Evolutionary conservation across 108 stramenopile species (phyloP).

Genomic region (Tribonema minus): DNA sequence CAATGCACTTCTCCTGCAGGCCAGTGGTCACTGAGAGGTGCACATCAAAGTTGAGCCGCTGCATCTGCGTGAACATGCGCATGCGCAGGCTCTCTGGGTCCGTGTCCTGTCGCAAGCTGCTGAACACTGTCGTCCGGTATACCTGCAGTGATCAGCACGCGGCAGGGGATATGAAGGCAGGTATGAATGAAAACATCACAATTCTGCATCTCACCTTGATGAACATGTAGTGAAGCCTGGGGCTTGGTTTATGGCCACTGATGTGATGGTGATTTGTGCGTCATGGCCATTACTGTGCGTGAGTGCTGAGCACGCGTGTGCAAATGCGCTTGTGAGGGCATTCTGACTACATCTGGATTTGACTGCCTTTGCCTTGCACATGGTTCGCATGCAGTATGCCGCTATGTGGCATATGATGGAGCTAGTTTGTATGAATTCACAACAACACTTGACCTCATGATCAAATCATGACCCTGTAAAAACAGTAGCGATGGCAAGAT

Average conservation of each 20-base stretch:
- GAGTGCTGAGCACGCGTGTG: neutral
- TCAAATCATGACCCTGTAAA: too few relatives aligned
- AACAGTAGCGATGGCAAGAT: too few relatives aligned
- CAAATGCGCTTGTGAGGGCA: too few relatives aligned
- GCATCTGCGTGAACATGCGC: slow-evolving; percentile 37
- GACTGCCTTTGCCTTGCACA: too few relatives aligned
- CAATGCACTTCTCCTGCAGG: slow-evolving; percentile 41
- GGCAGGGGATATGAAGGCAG: neutral
- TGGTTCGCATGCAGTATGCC: too few relatives aligned
- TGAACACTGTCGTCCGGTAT: slow-evolving; percentile 30
- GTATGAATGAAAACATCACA: neutral
- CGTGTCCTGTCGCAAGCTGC: slow-evolving; percentile 12
- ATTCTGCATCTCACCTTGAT: neutral
- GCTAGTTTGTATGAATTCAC: too few relatives aligned
- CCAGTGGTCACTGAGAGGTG: slow-evolving; percentile 33
- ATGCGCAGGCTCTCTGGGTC: slow-evolving; percentile 24
- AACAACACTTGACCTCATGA: too few relatives aligned
- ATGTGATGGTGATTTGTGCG: neutral
- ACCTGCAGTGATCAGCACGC: neutral
- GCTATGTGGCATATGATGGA: too few relatives aligned
- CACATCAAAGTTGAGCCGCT: slow-evolving; percentile 37
- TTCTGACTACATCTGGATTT: too few relatives aligned
- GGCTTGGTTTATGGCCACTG: neutral
- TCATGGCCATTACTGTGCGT: neutral
- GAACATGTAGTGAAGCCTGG: neutral